Conservation (phyloP, 441 rosid species). For the Gossypium lobatum region DNA sequence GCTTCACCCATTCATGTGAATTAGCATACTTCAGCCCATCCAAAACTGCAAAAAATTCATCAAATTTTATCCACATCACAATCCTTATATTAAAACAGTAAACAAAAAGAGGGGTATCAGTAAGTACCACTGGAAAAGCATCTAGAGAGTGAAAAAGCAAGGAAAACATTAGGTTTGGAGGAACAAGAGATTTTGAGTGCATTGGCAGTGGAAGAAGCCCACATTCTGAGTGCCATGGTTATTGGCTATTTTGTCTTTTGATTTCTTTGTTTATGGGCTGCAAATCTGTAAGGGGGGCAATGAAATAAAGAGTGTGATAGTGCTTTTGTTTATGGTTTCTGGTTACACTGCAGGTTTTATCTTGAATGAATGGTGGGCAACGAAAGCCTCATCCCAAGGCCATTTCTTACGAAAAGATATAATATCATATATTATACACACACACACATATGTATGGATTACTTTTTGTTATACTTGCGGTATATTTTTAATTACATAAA, state of each 20-base stretch:
- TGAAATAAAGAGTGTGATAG: slow-evolving; percentile 15
- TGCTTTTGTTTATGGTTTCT: slow-evolving; percentile 4
- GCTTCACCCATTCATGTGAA: slow-evolving; percentile 97
- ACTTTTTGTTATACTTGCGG: not conserved
- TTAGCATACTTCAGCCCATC: slow-evolving; percentile 88
- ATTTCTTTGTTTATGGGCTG: not conserved
- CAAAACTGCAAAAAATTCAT: slow-evolving; percentile 48
- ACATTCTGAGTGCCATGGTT: slow-evolving; percentile 78
- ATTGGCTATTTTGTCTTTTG: slow-evolving; percentile 13
- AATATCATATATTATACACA: not conserved
- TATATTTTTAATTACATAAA: too few relatives aligned
- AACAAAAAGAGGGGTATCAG: not conserved
- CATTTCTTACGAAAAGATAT: not conserved
- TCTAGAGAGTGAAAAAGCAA: slow-evolving; percentile 60
- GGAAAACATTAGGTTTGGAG: slow-evolving; percentile 39
- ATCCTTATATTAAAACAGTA: not conserved
- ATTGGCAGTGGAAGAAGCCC: slow-evolving; percentile 95
- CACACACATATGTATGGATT: not conserved
- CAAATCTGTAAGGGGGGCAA: slow-evolving; percentile 2
- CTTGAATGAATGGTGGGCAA: slow-evolving; percentile 73
- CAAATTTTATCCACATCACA: not conserved
- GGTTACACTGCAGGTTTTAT: slow-evolving; percentile 26
- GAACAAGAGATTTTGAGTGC: slow-evolving; percentile 66
- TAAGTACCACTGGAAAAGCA: slow-evolving; percentile 73
- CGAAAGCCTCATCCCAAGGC: slow-evolving; percentile 65